phyloP scores from a whole-genome alignment of 306 rosid species.

The Calophaca sinica region DNA sequence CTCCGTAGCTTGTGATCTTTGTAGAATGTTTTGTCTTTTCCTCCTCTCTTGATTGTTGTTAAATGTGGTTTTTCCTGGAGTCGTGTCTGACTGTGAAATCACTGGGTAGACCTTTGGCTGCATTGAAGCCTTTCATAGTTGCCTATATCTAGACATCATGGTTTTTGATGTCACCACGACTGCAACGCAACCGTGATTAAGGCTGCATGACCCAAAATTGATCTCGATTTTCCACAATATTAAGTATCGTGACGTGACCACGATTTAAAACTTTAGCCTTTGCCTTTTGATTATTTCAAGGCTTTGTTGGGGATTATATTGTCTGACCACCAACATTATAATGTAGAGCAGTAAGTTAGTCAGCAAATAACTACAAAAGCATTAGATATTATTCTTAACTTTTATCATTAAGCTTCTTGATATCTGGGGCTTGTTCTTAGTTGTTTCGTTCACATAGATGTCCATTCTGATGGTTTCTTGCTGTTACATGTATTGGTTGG shows the following conservation, averaged over 20 bases:
- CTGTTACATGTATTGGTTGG: background rate
- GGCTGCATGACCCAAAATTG: no score
- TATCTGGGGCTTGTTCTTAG: constrained; percentile 2
- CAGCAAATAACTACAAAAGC: background rate
- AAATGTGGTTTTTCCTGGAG: background rate
- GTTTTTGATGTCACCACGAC: no score
- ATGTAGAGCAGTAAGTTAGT: background rate
- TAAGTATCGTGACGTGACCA: no score
- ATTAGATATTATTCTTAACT: background rate
- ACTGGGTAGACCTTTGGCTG: background rate
- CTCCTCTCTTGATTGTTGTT: no score
- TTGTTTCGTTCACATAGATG: background rate
- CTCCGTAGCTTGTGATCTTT: no score
- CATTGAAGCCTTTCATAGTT: background rate
- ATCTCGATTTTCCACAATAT: no score
- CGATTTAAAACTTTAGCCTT: no score
- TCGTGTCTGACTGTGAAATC: no score
- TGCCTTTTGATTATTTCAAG: no score
- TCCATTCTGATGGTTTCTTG: background rate
- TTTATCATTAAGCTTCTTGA: background rate
- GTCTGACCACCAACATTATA: background rate
- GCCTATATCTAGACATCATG: background rate
- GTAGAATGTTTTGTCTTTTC: no score
- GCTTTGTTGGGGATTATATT: no score
- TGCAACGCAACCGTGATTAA: no score